These are phyloP conservation scores for Ophiostoma ulmi DNA, from an alignment of 2,329 filamentous ascomycete species.

Conservation along the genomic window DNA sequence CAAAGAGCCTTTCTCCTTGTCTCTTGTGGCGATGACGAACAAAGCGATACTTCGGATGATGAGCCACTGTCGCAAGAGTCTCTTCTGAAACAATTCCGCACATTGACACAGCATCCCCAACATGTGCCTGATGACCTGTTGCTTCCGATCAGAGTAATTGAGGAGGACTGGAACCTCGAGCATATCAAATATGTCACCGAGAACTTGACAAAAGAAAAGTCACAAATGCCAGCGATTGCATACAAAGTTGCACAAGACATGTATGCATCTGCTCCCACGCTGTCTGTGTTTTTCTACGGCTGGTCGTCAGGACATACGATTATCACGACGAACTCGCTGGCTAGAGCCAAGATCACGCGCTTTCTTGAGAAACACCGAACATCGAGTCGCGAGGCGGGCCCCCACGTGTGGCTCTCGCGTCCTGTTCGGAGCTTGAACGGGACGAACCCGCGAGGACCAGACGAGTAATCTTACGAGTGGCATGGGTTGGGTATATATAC, in stretches of 20 bases:
- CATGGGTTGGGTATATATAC: not conserved
- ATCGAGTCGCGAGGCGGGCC: slow-evolving; percentile 20
- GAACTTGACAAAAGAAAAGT: not conserved
- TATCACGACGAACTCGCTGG: slow-evolving; percentile 64
- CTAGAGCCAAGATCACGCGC: slow-evolving; percentile 54
- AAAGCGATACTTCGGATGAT: not conserved
- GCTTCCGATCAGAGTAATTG: slow-evolving; percentile 56
- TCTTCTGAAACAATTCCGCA: slow-evolving; percentile 32
- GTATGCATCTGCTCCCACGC: slow-evolving; percentile 45
- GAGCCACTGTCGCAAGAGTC: slow-evolving; percentile 27
- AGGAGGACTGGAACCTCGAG: slow-evolving; percentile 40
- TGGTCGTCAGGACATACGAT: slow-evolving; percentile 62
- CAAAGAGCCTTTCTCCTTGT: slow-evolving; percentile 53
- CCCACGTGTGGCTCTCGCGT: slow-evolving; percentile 25
- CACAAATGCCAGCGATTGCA: slow-evolving; percentile 44
- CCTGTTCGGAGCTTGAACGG: slow-evolving; percentile 26
- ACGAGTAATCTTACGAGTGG: not conserved
- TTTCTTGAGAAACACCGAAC: slow-evolving; percentile 25
- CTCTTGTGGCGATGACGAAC: not conserved
- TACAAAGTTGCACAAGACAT: slow-evolving; percentile 31
- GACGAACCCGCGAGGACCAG: slow-evolving; percentile 16
- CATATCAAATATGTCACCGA: slow-evolving; percentile 32
- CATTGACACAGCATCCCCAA: slow-evolving; percentile 36
- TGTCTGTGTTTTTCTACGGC: slow-evolving; percentile 66
- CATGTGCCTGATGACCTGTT: slow-evolving; percentile 36